Evolutionary conservation across 2,329 filamentous ascomycete species (phyloP), one percentile per base, ranked within the genome.

Genomic region (Sclerotinia glacialis): DNA sequence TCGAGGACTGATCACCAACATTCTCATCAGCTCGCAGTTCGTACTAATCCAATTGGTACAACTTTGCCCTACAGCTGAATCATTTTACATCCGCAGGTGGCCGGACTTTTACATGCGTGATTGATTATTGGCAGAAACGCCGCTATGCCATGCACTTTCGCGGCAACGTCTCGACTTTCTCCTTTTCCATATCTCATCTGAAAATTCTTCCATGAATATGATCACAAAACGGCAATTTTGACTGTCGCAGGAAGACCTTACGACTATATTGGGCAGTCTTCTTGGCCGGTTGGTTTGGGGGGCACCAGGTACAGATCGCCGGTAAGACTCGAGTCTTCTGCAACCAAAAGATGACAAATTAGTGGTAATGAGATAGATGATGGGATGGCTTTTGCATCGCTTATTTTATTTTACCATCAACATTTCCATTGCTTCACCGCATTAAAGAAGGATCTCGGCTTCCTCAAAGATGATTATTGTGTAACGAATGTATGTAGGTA

Each of bases 1-100:
- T 65, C 64, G 64, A 65, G 64, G 64, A 60, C 64, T 52, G 63
- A 50, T 65, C 53, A 65, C 63, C 63, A 60, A 65, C 63, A 59
- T 65, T 50, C 21, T 50, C 53, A 60, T 65, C 53, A 65, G 63
- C 63, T 58, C 61, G 59, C 49, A 63, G 46, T 66, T 54, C 49
- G 50, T 63, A 55, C 59, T 59, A 31, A 58, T 64, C 52, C 46
- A 66, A 26, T 66, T 58, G 40, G 65, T 67, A 49, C 59, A 42
- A 67, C 65, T 67, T 44, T 65, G 59, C 65, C 65, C 65, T 67
- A 67, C 65, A 49, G 44, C 65, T 65, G 49, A 55, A 63, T 64
- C 65, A 55, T 55, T 67, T 42, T 31, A 50, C 44, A 55, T 64
- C 65, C 60, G 65, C 65, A 55, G 52, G 40, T 64, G 59, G 49